Evolutionary conservation across 768 basidiomycete species (phyloP), one percentile per base, ranked within the genome.

Genomic region (Russula sp.): DNA sequence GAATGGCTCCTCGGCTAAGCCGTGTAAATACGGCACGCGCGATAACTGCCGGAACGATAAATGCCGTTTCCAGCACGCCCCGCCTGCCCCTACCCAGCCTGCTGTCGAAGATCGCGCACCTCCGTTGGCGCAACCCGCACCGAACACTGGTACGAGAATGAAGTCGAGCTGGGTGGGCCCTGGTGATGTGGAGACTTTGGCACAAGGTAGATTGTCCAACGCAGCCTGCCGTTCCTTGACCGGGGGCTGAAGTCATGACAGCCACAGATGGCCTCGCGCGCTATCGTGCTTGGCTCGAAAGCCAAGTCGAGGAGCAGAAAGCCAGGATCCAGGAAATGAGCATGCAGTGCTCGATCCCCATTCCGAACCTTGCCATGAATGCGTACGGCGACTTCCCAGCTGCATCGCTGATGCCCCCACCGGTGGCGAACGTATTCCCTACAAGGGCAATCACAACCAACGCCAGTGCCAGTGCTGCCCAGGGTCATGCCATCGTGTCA

Each of bases 281-380:
- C 6, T 60, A 55, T 44, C 58, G 48, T 16, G 27, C 22, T 14
- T 60, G 58, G 63, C 40, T 64, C 22, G 31, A 56, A 18, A 27
- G 32, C 11, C 53, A 55, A 31, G 22, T 64, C 31, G 32, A 34
- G 22, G 48, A 14, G 4, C 63, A 64, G 42, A 60, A 55, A 40
- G 58, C 58, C 5, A 64, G 8, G 27, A 55, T 64, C 18, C 39
- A 32, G 18, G 53, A 47, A 0, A 64, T 64, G 63, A 55, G 63
- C 54, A 35, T 22, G 5, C 18, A 51, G 11, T 60, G 27, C 42
- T 49, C 53, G n/a, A 55, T 64, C 11, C 63, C 63, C 13, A 20
- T 64, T 27, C 63, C 53, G 7, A 42, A 64, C 34, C 58, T 64
- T 6, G 54, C 60, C 14, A n/a, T 13, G 39, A 49, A 59, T 16